Conservation (phyloP, 495 filamentous ascomycete genomes). For the Diplogelasinospora grovesii region DNA sequence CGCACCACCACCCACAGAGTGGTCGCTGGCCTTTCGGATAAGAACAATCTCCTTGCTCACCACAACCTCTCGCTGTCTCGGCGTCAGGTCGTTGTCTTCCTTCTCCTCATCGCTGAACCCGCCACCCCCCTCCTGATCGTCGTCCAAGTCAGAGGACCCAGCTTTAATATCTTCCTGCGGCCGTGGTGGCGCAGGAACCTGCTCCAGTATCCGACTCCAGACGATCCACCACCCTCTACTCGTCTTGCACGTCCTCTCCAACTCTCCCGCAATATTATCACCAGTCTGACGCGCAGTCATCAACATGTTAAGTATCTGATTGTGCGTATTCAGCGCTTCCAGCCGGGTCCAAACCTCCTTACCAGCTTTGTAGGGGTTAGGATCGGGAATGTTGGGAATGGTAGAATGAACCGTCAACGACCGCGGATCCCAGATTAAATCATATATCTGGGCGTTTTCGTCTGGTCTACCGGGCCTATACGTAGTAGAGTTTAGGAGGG, state of each 20-base stretch:
- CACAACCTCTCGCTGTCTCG: neutral
- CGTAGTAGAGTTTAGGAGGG: conserved; percentile 59
- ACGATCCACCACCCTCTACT: conserved; percentile 93
- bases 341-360: conserved; percentile 57
- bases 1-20: conserved; percentile 20
- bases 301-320: conserved; percentile 73
- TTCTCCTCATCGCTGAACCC: neutral
- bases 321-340: conserved; percentile 88
- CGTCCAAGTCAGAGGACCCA: neutral
- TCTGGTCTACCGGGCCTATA: conserved; percentile 43
- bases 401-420: conserved; percentile 72
- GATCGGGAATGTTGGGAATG: conserved; percentile 84
- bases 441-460: conserved; percentile 56
- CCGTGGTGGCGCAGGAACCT: conserved; percentile 2
- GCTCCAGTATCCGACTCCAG: conserved; percentile 68
- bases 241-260: conserved; percentile 88
- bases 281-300: conserved; percentile 57
- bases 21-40: conserved; percentile 70
- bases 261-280: conserved; percentile 48
- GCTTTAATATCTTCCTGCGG: no score
- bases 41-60: conserved; percentile 69
- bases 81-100: neutral
- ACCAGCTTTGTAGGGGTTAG: conserved; percentile 15
- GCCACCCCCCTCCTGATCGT: neutral
- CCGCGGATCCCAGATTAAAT: conserved; percentile 78